Percentiles rank a stretch among this genome's conserved stretches.
Conservation (phyloP, 192 early-diverging fungal species). For the Rhizoclosmatium sp. region DNA sequence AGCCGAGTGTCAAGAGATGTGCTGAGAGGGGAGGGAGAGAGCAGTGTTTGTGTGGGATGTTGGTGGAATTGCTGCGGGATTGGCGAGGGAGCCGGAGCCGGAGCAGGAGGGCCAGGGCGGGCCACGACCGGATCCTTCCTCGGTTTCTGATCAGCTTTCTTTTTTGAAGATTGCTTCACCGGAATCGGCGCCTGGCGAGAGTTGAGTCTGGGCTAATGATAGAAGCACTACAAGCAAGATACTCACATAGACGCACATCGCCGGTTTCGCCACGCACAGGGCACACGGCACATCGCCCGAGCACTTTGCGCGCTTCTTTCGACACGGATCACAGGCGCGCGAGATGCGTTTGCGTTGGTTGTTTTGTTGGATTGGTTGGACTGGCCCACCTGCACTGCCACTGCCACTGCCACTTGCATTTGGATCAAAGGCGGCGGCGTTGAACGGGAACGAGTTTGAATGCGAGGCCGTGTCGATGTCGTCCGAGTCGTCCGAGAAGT, state of each 20-base stretch:
- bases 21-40: not conserved
- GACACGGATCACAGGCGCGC: slow-evolving; percentile 39
- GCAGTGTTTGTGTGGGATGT: too few species aligned
- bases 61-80: not conserved
- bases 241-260: slow-evolving; percentile 31
- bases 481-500: not conserved
- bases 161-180: not conserved
- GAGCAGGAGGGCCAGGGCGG: not conserved
- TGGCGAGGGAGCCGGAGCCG: not conserved
- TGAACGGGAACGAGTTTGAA: not conserved
- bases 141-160: not conserved
- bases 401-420: not conserved
- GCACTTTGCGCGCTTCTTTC: slow-evolving; percentile 33
- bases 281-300: slow-evolving; percentile 33
- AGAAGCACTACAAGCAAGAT: not conserved
- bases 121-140: not conserved
- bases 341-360: slow-evolving; percentile 17
- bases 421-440: not conserved
- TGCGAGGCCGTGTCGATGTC: not conserved
- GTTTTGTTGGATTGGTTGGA: not conserved
- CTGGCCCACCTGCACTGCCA: too few species aligned
- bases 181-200: not conserved
- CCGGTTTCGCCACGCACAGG: slow-evolving; percentile 18
- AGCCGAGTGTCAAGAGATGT: not conserved
- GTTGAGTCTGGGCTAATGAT: not conserved